Base-by-base conservation (phyloP, 2,329 filamentous ascomycete genomes). In the Verruconis gallopava region DNA sequence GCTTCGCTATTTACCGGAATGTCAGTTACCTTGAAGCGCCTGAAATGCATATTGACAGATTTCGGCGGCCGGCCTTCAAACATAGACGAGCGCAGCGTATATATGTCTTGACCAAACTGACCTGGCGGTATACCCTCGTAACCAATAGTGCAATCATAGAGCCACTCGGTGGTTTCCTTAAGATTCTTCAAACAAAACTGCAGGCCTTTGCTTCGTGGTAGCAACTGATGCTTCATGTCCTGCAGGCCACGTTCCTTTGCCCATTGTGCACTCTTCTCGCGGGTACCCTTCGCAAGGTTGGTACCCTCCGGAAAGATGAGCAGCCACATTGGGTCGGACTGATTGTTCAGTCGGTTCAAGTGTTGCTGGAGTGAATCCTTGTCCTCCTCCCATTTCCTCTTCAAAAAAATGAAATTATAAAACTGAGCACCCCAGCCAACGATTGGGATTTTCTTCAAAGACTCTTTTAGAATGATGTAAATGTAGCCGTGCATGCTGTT, bases 31-130 rank as follows among this genome's bases (percentile, higher is more conserved):
- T 75, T 73, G 61, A 93, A 95, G 6, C 86, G 78, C 41, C 91
- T 77, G 85, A 89, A 98, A 62, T 93, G 82, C 68, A 96, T 88
- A 61, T 95, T 96, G 53, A 96, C 88, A 1, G 86, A 94, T 58
- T 88, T 94, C 2, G 89, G 91, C 1, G 88, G 81, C 1, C 84
- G 77, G 11, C 91, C 88, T 58, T 91, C 77, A 48, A 95, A 79
- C 56, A 91, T 94, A 3, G 85, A 93, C 38, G 86, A 86, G 2
- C 76, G 74, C 3, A 98, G 69, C 0, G 84, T 88, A 60, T 93
- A 96, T 53, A 84, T 81, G 38, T 93, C 77, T 57, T 96, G 88
- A n/a, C 89, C 88, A 50, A 80, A 95, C 52, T 81, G 73, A 30
- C 65, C 66, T 1, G 52, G 53, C 77, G 84, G 83, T 34, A 94